Base-by-base conservation (phyloP, 305 asterid genomes). In the Fraxinus sp. region DNA sequence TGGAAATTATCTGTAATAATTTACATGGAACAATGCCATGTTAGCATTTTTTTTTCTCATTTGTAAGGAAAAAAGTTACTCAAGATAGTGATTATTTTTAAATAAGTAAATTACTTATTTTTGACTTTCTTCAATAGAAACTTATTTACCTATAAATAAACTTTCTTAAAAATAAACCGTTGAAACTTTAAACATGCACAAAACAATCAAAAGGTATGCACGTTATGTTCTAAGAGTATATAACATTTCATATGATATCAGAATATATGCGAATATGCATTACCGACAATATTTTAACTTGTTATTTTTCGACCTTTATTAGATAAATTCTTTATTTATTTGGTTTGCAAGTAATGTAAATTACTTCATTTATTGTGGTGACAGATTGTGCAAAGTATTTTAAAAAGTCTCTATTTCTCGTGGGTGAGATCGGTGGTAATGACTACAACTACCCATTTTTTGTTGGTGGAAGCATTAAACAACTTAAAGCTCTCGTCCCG, bases 351-450 rank as follows among this genome's bases (percentile, higher is more conserved):
- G 10, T 22, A 18, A 62, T 64, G 7, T 49, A 24, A 64, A 24
- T 24, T 64, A 22, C 71, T 62, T 8, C 14, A 62, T 7, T 64
- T 24, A 0, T 13, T 79, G 37, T 71, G 46, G 41, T 3, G 79
- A 76, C 90, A 94, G 98, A 89, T 76, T 91, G 97, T 78, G 83
- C 85, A 22, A 82, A 86, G 0, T 86, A 89, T 36, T 90, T 94
- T 5, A 86, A 84, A 62, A 88, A 82, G 70, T 88, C 95, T 18
- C 83, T 94, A 1, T 93, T 94, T 82, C 78, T 94, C 13, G 94
- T 94, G 85, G 98, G 98, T 28, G 98, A 94, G 87, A 94, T 94
- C 13, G 98, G 98, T 30, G 98, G 97, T 71, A 94, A 94, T 87
- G 98, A 94, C 87, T 91, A 88, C 89, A 94, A 94, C 88, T 93